Evolutionary conservation across 148 eudicot species (phyloP).

Genomic region (Suaeda aralocaspica): DNA sequence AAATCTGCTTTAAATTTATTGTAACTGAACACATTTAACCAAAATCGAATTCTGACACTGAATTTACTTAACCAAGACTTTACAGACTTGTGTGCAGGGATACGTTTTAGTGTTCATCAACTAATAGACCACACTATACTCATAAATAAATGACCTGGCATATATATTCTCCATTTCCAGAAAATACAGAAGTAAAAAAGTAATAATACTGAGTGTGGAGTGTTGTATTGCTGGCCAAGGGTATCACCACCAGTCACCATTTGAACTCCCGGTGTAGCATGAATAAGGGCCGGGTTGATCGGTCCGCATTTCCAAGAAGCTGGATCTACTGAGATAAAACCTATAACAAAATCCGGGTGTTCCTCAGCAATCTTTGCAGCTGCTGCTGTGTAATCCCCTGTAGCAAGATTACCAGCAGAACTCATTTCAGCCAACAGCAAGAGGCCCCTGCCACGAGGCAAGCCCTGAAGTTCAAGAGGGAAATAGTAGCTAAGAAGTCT

Average conservation of each 20-base stretch:
- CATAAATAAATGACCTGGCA: too few relatives aligned
- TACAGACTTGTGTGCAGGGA: too few relatives aligned
- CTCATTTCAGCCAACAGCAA: slow-evolving; percentile 98
- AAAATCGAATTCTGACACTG: too few relatives aligned
- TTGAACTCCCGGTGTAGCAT: slow-evolving; percentile 98
- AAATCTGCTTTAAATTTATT: too few relatives aligned
- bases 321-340: slow-evolving; percentile 94
- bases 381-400: slow-evolving; percentile 91
- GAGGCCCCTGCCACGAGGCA: slow-evolving; percentile 82
- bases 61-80: too few relatives aligned
- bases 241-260: slow-evolving; percentile 92
- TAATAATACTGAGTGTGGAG: slow-evolving; percentile 78
- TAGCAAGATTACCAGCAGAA: slow-evolving; percentile 93
- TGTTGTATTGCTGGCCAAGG: slow-evolving; percentile 92
- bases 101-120: too few relatives aligned
- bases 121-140: too few relatives aligned
- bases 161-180: too few relatives aligned
- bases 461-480: slow-evolving; percentile 42
- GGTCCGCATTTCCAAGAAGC: slow-evolving; percentile 85
- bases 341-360: slow-evolving; percentile 92
- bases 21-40: too few relatives aligned
- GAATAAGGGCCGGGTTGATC: slow-evolving; percentile 73
- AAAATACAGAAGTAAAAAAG: background rate
- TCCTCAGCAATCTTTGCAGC: slow-evolving; percentile 88
- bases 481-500: background rate